Conservation (phyloP, 2,329 filamentous ascomycete species). For the Xylariales sp. region DNA sequence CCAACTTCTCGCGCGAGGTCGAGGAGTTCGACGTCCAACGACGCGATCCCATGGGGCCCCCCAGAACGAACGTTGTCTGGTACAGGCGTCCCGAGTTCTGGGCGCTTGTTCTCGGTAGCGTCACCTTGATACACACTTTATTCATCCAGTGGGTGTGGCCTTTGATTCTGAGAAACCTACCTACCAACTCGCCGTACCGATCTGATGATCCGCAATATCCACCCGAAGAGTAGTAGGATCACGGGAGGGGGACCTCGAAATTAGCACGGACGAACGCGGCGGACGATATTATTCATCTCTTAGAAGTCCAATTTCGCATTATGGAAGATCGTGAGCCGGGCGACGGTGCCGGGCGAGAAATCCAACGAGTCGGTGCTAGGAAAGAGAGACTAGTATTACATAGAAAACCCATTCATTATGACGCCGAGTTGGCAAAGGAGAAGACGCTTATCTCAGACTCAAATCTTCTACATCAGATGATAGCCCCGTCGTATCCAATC, state of each 20-base stretch:
- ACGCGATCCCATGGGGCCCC: neutral
- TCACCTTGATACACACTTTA: slow-evolving; percentile 13
- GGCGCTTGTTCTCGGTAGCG: slow-evolving; percentile 23
- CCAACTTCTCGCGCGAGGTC: slow-evolving; percentile 30
- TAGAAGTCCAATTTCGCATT: neutral
- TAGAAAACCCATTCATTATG: neutral
- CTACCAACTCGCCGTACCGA: neutral
- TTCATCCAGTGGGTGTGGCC: slow-evolving; percentile 32
- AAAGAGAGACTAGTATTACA: neutral
- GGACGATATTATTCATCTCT: neutral
- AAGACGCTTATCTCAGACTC: slow-evolving; percentile 33
- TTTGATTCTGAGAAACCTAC: neutral
- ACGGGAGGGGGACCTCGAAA: neutral
- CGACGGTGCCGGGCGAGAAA: neutral
- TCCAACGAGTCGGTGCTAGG: neutral
- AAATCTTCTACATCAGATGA: slow-evolving; percentile 40
- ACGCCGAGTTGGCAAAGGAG: neutral
- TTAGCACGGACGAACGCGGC: neutral
- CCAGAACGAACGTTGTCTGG: neutral
- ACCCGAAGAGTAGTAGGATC: neutral
- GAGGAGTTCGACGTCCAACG: slow-evolving; percentile 16
- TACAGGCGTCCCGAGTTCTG: slow-evolving; percentile 26
- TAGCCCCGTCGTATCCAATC: slow-evolving; percentile 52
- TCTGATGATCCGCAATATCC: too few species aligned
- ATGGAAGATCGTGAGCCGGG: neutral